These are phyloP conservation scores for Komagataella mondaviorum DNA, from an alignment of 805 yeast species.

Conservation along the genomic window DNA sequence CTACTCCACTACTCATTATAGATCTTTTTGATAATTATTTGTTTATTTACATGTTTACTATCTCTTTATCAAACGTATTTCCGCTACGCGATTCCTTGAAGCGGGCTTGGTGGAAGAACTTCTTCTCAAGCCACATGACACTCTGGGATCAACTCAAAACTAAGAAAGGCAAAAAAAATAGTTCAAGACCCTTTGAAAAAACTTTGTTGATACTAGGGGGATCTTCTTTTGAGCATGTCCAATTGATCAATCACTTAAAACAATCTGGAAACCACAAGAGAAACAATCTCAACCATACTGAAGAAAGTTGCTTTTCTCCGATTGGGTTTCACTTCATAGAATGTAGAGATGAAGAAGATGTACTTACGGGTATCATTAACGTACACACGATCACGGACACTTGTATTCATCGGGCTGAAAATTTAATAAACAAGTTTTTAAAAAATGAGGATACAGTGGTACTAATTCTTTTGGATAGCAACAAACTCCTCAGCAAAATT, in stretches of 20 bases:
- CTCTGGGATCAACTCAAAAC: not conserved
- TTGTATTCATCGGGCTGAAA: not conserved
- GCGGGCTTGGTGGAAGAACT: too few relatives aligned
- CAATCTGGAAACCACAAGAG: not conserved
- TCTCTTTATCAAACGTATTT: too few relatives aligned
- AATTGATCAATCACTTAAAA: not conserved
- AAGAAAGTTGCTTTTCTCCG: not conserved
- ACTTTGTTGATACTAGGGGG: conserved; percentile 2
- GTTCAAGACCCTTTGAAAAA: not conserved
- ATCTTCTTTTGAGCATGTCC: not conserved
- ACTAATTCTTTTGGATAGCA: not conserved
- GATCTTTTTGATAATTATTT: not conserved
- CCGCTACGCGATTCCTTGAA: too few relatives aligned
- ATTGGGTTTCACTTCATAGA: conserved; percentile 2
- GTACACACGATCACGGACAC: conserved; percentile 1
- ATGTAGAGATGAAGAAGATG: conserved; percentile 1
- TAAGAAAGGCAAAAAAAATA: not conserved
- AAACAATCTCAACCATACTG: not conserved
- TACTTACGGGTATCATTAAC: conserved; percentile 1
- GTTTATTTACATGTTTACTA: not conserved
- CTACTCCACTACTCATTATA: not conserved
- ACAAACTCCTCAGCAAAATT: not conserved
- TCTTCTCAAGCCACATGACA: not conserved
- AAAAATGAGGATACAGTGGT: not conserved
- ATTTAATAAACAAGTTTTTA: not conserved